Evolutionary conservation across 2,329 filamentous ascomycete genomes (phyloP), one percentile per base, ranked within the genome.

Genomic region (Calonectria multiphialidica): DNA sequence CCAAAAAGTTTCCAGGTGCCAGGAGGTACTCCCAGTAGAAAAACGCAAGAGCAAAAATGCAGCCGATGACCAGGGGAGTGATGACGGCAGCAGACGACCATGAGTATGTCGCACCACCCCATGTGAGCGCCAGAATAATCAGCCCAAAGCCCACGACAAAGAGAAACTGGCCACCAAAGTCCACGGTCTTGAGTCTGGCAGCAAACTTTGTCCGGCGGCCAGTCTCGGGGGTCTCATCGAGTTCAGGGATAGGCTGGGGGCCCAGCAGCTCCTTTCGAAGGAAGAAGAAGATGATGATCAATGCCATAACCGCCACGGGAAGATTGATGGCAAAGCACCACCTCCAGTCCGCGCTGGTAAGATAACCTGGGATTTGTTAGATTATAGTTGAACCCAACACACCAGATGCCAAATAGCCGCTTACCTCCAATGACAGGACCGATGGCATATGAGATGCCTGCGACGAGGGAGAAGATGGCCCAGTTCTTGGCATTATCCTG

Each of bases 271-370:
- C 88, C 35, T 88, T 87, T 23, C 90, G 86, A 37, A 93, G 85
- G 40, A 93, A 75, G 66, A 92, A 81, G 76, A 89, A 89, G 62
- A 90, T 85, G 47, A 90, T 71, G n/a, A 88, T 59, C 42, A 92
- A 84, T 7, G 87, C 88, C 23, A 88, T 76, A 3, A 86, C 83
- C 1, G 84, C 87, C 49, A 92, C 85, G 18, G 90, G 90, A n/a
- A 92, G 84, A 72, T 90, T 90, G 66, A 93, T 87, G 44, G 88
- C 90, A 79, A 94, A 94, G 77, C 90, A 92, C 87, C 92, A 94
- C 62, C 91, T 84, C 92, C 92, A 94, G 74, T 86, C 88, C 5
- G 86, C 82, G 42, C 85, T 82, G 23, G 89, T 89, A 15, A 91
- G 84, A 70, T 89, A 89, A 0, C 87, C 82, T 83, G 23, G 0